These are phyloP conservation scores for Wallacemonas sp. DNA, from an alignment of 208 protist genomes.

Conservation along the genomic window DNA sequence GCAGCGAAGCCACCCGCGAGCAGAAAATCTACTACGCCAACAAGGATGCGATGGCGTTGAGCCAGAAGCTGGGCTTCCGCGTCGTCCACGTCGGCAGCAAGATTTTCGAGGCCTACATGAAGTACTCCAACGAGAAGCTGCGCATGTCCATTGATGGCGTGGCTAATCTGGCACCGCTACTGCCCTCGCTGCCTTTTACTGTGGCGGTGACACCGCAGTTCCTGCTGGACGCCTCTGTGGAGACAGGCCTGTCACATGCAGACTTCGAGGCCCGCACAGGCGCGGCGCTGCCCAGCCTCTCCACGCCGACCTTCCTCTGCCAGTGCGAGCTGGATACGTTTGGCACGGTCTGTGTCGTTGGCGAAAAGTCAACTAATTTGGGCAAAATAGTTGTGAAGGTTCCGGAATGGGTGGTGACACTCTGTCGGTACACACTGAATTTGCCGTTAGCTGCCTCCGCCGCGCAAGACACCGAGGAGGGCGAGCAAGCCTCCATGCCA, in stretches of 20 bases:
- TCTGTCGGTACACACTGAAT: conserved; percentile 57
- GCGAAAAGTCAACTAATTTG: conserved; percentile 46
- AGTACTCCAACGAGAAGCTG: conserved; percentile 82
- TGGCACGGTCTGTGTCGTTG: conserved; percentile 48
- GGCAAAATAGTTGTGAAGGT: conserved; percentile 69
- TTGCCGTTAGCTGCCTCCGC: conserved; percentile 29
- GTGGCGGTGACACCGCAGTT: conserved; percentile 42
- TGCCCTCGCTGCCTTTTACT: conserved; percentile 47
- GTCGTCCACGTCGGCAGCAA: conserved; percentile 82
- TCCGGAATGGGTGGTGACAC: conserved; percentile 56
- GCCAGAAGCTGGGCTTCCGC: conserved; percentile 52
- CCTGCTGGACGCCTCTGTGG: conserved; percentile 36
- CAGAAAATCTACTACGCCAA: conserved; percentile 86
- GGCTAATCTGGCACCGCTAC: conserved; percentile 42
- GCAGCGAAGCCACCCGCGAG: conserved; percentile 56
- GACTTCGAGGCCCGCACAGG: conserved; percentile 41
- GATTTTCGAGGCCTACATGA: conserved; percentile 79
- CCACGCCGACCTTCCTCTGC: conserved; percentile 53
- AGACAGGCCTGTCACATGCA: conserved; percentile 29
- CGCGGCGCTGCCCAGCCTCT: conserved; percentile 19
- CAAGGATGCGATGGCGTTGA: conserved; percentile 42
- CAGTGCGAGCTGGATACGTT: conserved; percentile 37
- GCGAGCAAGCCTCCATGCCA: too few species aligned
- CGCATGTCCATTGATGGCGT: conserved; percentile 77
- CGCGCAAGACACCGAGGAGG: conserved; percentile 10